phyloP scores from a whole-genome alignment of 2,329 filamentous ascomycete genomes.

The Bipolaris victoriae region DNA sequence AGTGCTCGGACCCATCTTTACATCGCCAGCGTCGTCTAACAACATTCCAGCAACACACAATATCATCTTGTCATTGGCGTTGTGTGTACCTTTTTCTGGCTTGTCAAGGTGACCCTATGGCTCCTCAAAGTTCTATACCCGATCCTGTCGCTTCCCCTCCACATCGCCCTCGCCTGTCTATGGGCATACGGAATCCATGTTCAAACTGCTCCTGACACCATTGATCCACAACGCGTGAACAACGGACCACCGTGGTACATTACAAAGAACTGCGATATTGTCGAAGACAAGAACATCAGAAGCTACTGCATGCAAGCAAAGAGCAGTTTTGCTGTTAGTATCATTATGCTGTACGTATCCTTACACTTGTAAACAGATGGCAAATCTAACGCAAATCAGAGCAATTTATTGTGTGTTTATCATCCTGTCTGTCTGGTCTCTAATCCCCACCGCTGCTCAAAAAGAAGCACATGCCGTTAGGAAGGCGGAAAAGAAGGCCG shows the following conservation, averaged over 20 bases:
- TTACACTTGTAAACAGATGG: background rate
- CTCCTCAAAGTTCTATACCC: constrained; percentile 76
- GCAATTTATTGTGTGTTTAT: constrained; percentile 66
- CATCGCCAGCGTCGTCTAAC: constrained; percentile 10
- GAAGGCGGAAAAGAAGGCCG: constrained; percentile 42
- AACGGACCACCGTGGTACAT: constrained; percentile 76
- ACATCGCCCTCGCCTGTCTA: constrained; percentile 63
- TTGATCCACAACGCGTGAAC: constrained; percentile 67
- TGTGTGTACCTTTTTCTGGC: constrained; percentile 75
- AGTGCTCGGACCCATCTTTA: constrained; percentile 46
- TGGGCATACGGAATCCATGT: constrained; percentile 72
- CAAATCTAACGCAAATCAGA: constrained; percentile 47
- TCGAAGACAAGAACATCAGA: constrained; percentile 60
- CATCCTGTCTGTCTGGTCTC: constrained; percentile 63
- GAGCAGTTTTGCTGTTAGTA: constrained; percentile 67
- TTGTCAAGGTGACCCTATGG: constrained; percentile 71
- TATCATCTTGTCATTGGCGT: constrained; percentile 80
- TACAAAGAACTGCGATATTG: constrained; percentile 69
- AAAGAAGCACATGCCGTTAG: constrained; percentile 32
- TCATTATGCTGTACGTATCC: constrained; percentile 70
- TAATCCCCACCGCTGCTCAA: constrained; percentile 51
- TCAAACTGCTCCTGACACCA: constrained; percentile 75
- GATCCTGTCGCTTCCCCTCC: constrained; percentile 65
- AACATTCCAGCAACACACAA: constrained; percentile 66
- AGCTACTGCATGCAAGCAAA: constrained; percentile 72